phyloP scores from a whole-genome alignment of 2,329 filamentous ascomycete genomes.

The Penicillium sp. region DNA sequence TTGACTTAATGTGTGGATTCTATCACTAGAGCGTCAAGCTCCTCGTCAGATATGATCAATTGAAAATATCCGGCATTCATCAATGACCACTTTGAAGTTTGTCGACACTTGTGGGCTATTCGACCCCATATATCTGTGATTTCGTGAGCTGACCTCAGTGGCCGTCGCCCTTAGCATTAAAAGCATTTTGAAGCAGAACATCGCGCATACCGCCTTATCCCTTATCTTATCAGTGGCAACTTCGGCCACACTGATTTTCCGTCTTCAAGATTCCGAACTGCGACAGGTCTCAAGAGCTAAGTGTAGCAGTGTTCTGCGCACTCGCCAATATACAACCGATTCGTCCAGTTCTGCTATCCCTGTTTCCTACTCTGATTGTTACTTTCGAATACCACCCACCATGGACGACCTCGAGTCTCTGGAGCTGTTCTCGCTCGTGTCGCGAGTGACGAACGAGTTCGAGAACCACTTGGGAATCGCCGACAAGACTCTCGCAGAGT shows the following conservation, averaged over 20 bases:
- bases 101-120: too few species aligned
- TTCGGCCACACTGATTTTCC: constrained; percentile 39
- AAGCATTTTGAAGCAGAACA: too few species aligned
- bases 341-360: background rate
- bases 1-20: background rate
- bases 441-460: constrained; percentile 88
- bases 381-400: constrained; percentile 14
- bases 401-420: constrained; percentile 93
- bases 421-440: constrained; percentile 89
- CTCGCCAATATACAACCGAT: constrained; percentile 15
- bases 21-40: background rate
- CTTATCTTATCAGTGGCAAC: constrained; percentile 36
- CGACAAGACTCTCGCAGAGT: constrained; percentile 94
- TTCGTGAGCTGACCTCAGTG: too few species aligned
- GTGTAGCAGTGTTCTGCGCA: constrained; percentile 23
- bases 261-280: constrained; percentile 15
- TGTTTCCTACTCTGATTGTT: background rate
- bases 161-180: too few species aligned
- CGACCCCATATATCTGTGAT: too few species aligned
- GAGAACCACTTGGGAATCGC: constrained; percentile 89
- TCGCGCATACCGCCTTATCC: constrained; percentile 18
- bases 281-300: constrained; percentile 10
- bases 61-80: too few species aligned
- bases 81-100: too few species aligned
- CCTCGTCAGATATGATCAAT: too few species aligned